phyloP scores from a whole-genome alignment of 1,284 basidiomycete genomes.

The Melanopsichium pennsylvanicum region DNA sequence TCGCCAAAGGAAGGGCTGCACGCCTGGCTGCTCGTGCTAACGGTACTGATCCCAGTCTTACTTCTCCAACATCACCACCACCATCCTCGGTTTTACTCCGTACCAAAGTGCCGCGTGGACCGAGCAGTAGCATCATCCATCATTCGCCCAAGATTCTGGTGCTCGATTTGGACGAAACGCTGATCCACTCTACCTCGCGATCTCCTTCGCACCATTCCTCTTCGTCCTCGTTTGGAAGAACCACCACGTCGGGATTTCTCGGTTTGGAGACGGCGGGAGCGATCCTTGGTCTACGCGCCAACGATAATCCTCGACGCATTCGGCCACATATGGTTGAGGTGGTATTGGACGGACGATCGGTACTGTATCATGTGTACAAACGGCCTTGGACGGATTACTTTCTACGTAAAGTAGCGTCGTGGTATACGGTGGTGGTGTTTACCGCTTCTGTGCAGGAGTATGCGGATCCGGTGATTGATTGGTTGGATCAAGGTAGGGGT shows the following conservation, averaged over 20 bases:
- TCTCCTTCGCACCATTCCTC: conserved; percentile 67
- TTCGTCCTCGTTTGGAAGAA: conserved; percentile 11
- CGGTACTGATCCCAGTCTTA: neutral
- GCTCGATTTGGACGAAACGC: conserved; percentile 94
- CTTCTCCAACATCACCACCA: neutral
- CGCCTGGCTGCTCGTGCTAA: conserved; percentile 15
- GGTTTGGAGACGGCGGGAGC: conserved; percentile 56
- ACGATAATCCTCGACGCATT: conserved; percentile 66
- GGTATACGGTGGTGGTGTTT: conserved; percentile 99
- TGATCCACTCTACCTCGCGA: conserved; percentile 94
- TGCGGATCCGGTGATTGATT: conserved; percentile 99
- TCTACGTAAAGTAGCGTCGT: conserved; percentile 76
- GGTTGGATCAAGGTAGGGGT: conserved; percentile 88
- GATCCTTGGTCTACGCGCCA: conserved; percentile 55
- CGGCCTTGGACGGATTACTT: conserved; percentile 82
- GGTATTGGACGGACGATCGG: conserved; percentile 83
- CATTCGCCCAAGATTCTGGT: conserved; percentile 65
- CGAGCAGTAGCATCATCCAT: conserved; percentile 53
- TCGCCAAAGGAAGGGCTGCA: conserved; percentile 29
- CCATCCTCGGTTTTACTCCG: conserved; percentile 1
- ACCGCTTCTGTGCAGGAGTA: conserved; percentile 99
- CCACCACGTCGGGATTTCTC: conserved; percentile 40
- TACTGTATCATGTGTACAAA: conserved; percentile 98
- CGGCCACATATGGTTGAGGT: conserved; percentile 95
- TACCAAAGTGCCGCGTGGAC: conserved; percentile 28